Conservation (phyloP, 2,329 filamentous ascomycete species). For the Microdochium paspali region DNA sequence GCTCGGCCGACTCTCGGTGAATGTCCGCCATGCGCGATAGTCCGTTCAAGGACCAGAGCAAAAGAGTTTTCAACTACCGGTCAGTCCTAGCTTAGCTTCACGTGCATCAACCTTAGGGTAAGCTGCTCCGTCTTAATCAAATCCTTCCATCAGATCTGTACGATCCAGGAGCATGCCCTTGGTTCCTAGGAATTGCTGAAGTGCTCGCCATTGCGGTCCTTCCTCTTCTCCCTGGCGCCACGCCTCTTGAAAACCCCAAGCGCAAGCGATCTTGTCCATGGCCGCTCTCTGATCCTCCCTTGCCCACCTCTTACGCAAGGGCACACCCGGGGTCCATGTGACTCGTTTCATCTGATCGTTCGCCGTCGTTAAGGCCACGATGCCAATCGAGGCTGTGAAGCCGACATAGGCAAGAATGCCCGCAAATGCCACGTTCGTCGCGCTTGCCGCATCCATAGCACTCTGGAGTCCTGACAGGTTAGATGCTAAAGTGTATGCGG, state of each 20-base stretch:
- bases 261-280: constrained; percentile 74
- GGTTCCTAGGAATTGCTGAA: constrained; percentile 74
- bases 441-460: constrained; percentile 66
- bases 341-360: constrained; percentile 96
- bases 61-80: too few relatives aligned
- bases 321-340: constrained; percentile 77
- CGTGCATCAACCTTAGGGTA: too few relatives aligned
- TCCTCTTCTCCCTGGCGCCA: constrained; percentile 82
- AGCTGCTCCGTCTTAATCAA: constrained; percentile 47
- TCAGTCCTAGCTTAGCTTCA: too few relatives aligned
- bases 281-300: constrained; percentile 84
- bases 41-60: too few relatives aligned
- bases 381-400: constrained; percentile 71
- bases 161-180: constrained; percentile 87
- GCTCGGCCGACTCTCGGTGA: too few relatives aligned
- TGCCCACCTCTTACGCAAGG: constrained; percentile 73
- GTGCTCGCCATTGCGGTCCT: constrained; percentile 77
- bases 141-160: constrained; percentile 85
- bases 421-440: constrained; percentile 69
- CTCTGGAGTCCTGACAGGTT: constrained; percentile 58
- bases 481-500: constrained; percentile 60
- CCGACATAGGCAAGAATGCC: constrained; percentile 77
- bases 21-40: too few relatives aligned
- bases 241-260: constrained; percentile 84
- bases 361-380: constrained; percentile 74